These are phyloP conservation scores for Lavandula angustifolia DNA, from an alignment of 257 asterid species.

Conservation along the genomic window DNA sequence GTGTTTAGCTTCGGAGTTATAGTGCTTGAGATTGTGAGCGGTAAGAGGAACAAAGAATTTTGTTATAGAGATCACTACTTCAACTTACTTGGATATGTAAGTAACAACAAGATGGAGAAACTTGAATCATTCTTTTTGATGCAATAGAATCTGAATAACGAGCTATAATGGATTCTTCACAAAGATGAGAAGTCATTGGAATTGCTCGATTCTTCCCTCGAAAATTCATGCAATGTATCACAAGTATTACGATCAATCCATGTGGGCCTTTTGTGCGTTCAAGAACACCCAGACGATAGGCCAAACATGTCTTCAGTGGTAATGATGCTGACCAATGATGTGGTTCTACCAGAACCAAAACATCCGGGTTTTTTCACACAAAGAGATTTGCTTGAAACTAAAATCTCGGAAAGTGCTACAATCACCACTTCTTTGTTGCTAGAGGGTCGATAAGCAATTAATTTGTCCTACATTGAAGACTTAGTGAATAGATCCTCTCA, in stretches of 20 bases:
- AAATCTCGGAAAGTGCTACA: not conserved
- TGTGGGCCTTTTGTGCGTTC: constrained; percentile 40
- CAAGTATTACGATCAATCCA: constrained; percentile 35
- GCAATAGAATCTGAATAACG: not conserved
- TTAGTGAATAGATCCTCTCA: no score
- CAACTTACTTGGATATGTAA: constrained; percentile 25
- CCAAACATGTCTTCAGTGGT: constrained; percentile 37
- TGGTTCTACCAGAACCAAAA: constrained; percentile 25
- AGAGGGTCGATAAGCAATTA: not conserved
- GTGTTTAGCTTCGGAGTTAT: no score
- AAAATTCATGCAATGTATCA: not conserved
- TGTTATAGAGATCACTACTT: no score
- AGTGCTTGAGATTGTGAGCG: no score
- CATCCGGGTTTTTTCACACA: constrained; percentile 36
- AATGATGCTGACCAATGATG: constrained; percentile 36
- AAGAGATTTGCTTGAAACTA: not conserved
- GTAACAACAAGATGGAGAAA: not conserved
- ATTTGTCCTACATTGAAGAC: no score
- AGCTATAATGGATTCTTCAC: constrained; percentile 35
- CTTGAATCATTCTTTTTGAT: not conserved
- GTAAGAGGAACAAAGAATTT: no score
- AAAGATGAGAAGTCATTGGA: constrained; percentile 35
- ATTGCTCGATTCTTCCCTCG: constrained; percentile 15
- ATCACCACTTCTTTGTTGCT: not conserved
- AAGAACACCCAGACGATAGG: constrained; percentile 34